A percentile compares a stretch with the other conserved stretches of the same genome.
Evolutionary conservation across 1,284 basidiomycete genomes (phyloP).

Genomic region (Austropuccinia psidii): DNA sequence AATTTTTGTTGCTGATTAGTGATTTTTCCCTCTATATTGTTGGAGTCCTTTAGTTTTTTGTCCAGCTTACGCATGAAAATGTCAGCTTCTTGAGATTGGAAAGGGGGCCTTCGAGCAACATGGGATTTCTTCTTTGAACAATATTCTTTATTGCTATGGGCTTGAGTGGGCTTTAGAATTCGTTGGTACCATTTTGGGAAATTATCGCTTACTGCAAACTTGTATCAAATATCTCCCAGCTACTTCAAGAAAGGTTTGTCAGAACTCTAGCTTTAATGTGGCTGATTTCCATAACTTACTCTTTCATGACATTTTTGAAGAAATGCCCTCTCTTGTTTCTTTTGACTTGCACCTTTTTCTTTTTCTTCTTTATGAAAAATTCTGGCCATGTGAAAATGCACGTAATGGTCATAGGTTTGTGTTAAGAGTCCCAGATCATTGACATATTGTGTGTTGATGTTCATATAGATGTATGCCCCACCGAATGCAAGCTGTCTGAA

Average conservation of each 20-base stretch:
- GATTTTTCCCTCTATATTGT: neutral
- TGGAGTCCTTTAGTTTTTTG: neutral
- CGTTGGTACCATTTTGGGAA: neutral
- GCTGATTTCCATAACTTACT: neutral
- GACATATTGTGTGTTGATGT: neutral
- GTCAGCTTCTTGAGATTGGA: neutral
- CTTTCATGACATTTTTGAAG: neutral
- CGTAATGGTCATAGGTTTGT: neutral
- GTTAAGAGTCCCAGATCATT: neutral
- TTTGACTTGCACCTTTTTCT: neutral
- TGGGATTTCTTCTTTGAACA: neutral
- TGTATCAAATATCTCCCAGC: neutral
- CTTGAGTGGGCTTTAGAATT: neutral
- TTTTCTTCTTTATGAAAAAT: constrained; percentile 1
- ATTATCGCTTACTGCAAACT: constrained; percentile 1
- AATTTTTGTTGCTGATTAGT: neutral
- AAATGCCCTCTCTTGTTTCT: neutral
- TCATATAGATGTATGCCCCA: neutral
- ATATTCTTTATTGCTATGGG: constrained; percentile 11
- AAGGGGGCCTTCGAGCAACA: neutral
- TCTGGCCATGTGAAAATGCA: neutral
- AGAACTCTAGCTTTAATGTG: neutral
- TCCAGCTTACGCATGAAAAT: neutral
- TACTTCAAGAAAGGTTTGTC: neutral
- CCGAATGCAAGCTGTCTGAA: neutral